Percentiles rank a stretch among this genome's conserved stretches.
Evolutionary conservation across 805 yeast species (phyloP).

Genomic region (Candida coleopterorum): DNA sequence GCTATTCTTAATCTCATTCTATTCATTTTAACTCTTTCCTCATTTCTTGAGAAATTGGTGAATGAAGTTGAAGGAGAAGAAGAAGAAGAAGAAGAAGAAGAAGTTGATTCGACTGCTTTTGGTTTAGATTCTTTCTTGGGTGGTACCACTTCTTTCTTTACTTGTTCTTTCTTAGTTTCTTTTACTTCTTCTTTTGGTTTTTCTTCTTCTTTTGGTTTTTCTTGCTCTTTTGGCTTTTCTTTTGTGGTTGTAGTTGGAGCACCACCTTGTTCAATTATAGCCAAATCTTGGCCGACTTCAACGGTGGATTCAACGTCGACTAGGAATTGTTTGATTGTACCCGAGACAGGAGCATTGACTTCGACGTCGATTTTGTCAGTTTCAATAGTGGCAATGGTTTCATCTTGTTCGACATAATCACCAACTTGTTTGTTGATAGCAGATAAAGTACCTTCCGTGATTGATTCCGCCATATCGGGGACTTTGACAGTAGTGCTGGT

Average conservation of each 20-base stretch:
- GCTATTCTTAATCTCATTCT: constrained; percentile 99
- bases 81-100: no score
- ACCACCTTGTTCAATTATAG: constrained; percentile 80
- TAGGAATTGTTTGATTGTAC: constrained; percentile 80
- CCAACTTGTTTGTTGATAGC: constrained; percentile 70
- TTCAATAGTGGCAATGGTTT: constrained; percentile 92
- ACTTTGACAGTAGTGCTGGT: constrained; percentile 65
- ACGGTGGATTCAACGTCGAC: constrained; percentile 89
- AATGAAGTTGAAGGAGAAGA: no score
- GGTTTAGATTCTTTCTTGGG: constrained; percentile 21
- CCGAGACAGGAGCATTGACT: constrained; percentile 90
- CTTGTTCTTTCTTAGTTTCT: constrained; percentile 19
- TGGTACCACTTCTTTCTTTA: constrained; percentile 19
- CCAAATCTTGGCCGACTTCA: constrained; percentile 89
- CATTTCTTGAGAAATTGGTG: constrained; percentile 68
- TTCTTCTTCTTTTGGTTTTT: constrained; percentile 18
- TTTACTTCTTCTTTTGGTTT: constrained; percentile 42
- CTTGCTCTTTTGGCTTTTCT: constrained; percentile 21
- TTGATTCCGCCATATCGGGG: constrained; percentile 98
- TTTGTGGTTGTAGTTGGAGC: constrained; percentile 45
- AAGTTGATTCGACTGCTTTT: constrained; percentile 24
- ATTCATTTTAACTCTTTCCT: constrained; percentile 95
- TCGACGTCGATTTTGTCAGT: constrained; percentile 98
- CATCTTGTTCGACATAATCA: constrained; percentile 81
- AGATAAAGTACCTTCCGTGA: constrained; percentile 91